Evolutionary conservation across 805 yeast species (phyloP), one percentile per base, ranked within the genome.

Genomic region (Brettanomyces custersianus): DNA sequence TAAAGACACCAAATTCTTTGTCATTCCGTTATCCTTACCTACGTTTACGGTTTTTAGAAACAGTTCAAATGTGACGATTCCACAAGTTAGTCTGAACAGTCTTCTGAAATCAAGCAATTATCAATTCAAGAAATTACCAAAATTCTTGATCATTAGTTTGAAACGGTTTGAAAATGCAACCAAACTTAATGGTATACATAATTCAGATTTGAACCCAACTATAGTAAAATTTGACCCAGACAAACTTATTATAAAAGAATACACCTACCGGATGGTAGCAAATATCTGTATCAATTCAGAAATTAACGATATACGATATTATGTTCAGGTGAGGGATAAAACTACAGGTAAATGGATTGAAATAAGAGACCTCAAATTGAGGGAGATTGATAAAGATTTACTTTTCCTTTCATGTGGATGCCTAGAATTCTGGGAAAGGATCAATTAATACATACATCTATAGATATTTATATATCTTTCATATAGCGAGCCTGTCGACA

Each of bases 401-500:
- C 46, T 84, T 37, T 77, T 80, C 47, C 52, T 82, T 21, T 65
- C 68, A 27, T 83, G 80, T 45, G 68, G 74, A 23, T 75, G 71
- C 53, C 57, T 84, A 19, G 90, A 82, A 53, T 59, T 83, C 9
- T 81, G 92, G 88, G 68, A 71, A 42, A 33, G 22, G 17, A 20
- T 15, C n/a, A 30, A 25, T 21, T 10, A 19, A 29, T 17, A 15
- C 16, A 20, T 12, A 15, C 28, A 25, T n/a, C 6, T 25, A n/a
- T 25, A 25, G 6, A 25, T 25, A n/a, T 22, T 25, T 25, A 25
- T 25, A 25, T 25, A 25, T n/a, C 8, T 25, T 22, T 59, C 81
- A 81, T 47, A 92, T 86, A 20, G 96, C 95, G 39, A 85, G 79
- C 32, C 90, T 75, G 59, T 92, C 88, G 29, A 92, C 88, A 59